Base-by-base conservation (phyloP, 2,329 filamentous ascomycete species). In the Endoconidiophora polonica region DNA sequence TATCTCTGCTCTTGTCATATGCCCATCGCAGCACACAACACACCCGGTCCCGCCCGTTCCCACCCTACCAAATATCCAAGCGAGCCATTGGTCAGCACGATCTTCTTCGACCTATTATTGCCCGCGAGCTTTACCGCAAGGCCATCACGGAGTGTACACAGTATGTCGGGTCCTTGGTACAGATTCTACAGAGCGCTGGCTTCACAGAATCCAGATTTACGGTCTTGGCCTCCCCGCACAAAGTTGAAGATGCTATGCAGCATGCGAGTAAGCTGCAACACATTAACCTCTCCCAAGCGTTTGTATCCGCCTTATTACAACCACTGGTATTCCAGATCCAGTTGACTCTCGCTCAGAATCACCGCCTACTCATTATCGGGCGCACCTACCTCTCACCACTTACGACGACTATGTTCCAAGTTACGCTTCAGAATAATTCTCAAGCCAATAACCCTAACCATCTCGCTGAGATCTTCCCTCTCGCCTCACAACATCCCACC, bases 1-100 rank as follows among this genome's bases (percentile, higher is more conserved):
- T 94, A 3, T 79, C 86, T 39, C 72, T 95, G 20, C 71, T 95
- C 2, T 76, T 96, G 5, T 76, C 75, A 45, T 80, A 88, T 55
- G 79, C 84, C 2, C 90, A 96, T 61, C 77, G 82, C 7, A 76
- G 83, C 59, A 87, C 81, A 56, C 75, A 86, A 54, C 69, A 77
- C 38, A 74, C 74, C 41, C 76, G 87, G 49, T 82, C 80, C 1
- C 74, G 79, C 26, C 69, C 78, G 39, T 56, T 65, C 33, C 60
- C 67, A 33, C 62, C 67, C 52, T 56, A 69, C 55, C 58, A 66
- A 57, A 52, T 60, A 20, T 62, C 64, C 46, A 55, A 60, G 23
- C 57, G 65, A 7, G 61, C 64, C 3, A 63, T 66, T 41, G 66
- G 68, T 36, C 62, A 68, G 2, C 71, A 74, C 56, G 63, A 64